A percentile compares a stretch with the other conserved stretches of the same genome.
These are phyloP conservation scores for Colletotrichum sp. DNA, from an alignment of 2,329 filamentous ascomycete genomes.

Conservation along the genomic window DNA sequence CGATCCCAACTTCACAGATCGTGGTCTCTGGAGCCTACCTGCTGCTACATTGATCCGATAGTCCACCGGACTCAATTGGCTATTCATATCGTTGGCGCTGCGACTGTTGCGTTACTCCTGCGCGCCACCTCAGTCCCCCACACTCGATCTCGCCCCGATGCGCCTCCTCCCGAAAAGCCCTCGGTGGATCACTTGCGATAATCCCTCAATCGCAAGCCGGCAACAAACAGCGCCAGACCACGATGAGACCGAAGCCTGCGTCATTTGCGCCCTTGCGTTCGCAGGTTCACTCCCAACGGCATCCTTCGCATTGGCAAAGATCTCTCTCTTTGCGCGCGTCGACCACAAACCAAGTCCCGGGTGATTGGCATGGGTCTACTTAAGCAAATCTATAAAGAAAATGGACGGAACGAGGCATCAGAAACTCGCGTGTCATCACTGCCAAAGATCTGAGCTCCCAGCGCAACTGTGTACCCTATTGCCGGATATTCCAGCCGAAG, in stretches of 20 bases:
- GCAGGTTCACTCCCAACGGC: neutral
- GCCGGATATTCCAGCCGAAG: neutral
- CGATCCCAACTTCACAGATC: neutral
- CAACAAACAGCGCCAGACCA: neutral
- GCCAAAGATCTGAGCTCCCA: neutral
- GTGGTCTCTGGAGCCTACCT: neutral
- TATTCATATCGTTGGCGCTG: neutral
- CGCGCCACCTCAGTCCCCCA: neutral
- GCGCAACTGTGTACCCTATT: neutral
- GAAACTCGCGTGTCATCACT: neutral
- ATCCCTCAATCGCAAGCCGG: neutral
- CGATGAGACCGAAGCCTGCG: neutral
- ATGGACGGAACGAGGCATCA: neutral
- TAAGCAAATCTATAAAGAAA: neutral
- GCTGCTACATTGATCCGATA: neutral
- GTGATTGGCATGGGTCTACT: neutral
- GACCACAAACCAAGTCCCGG: neutral
- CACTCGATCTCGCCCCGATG: neutral
- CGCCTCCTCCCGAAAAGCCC: neutral
- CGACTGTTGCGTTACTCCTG: neutral
- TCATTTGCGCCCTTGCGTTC: neutral
- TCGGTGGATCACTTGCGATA: neutral
- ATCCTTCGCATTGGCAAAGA: neutral
- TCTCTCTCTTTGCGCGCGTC: neutral
- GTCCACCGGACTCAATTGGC: neutral